Evolutionary conservation across 2,329 filamentous ascomycete species (phyloP), one percentile per base, ranked within the genome.

Genomic region (Botrytis galanthina): DNA sequence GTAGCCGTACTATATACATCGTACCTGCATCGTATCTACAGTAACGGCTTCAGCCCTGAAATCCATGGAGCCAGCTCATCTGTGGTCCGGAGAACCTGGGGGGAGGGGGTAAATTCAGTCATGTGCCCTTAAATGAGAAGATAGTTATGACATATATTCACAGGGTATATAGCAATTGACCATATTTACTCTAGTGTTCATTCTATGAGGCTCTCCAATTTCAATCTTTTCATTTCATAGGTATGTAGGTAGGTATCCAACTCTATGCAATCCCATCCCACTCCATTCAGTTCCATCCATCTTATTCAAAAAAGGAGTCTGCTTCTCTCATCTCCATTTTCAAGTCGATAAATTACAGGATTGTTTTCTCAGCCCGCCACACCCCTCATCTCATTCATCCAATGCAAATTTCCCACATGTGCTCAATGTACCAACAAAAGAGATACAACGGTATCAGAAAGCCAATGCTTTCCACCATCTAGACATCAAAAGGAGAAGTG

Each of bases 401-500:
- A 54, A 22, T 54, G n/a, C 48, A 60, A 26, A 46, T 48, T 39
- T 29, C 44, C 44, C 35, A 18, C 48, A 3, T 26, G 42, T 39
- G 69, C 37, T 54, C 46, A 63, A 39, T 39, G 16, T 35, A 66
- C 44, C 51, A 69, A 68, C 32, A 69, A 68, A 67, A 72, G 35
- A 51, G 57, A 14, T 44, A 44, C 12, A 54, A 73, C 9, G 16
- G 39, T 26, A 9, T 29, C 16, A 51, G 46, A 54, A 32, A 44
- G 37, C n/a, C 64, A 54, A 29, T 46, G 42, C 66, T 51, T 69
- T 51, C 57, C 35, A 37, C 32, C 57, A 37, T 62, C 66, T 70
- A 69, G 63, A 73, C 60, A 73, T 73, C 71, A 60, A 70, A 57
- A 73, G 64, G 71, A 62, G 71, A 73, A 46, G n/a, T 73, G 16